Conservation (phyloP, 2,329 filamentous ascomycete genomes). For the Ophiocordyceps polyrhachis-furcata region DNA sequence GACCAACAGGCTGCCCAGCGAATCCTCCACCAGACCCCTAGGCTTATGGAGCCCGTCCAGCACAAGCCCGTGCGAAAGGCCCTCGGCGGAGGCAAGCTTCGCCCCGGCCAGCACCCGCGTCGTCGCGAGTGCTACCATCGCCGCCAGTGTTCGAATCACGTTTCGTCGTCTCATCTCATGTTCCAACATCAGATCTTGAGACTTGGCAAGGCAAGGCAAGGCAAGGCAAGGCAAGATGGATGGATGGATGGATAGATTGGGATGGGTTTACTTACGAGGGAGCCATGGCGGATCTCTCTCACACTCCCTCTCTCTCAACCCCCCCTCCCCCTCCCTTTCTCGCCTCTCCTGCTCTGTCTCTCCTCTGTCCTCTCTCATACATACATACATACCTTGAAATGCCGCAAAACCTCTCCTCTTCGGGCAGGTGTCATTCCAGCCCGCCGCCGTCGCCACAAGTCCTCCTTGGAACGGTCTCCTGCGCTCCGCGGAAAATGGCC, state of each 20-base stretch:
- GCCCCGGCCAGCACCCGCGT: conserved; percentile 1
- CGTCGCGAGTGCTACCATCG: conserved; percentile 3
- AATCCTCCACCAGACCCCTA: conserved; percentile 17
- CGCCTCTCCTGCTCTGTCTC: neutral
- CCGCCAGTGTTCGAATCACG: neutral
- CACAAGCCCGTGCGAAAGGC: conserved; percentile 10
- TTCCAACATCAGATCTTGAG: too few relatives aligned
- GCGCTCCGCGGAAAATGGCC: neutral
- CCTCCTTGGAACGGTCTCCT: neutral
- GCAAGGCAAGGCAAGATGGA: neutral
- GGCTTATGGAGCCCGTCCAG: conserved; percentile 9
- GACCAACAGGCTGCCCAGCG: conserved; percentile 18
- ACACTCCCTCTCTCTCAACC: too few relatives aligned
- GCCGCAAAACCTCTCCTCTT: neutral
- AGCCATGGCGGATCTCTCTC: too few relatives aligned
- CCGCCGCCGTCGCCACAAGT: neutral
- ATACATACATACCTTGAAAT: too few relatives aligned
- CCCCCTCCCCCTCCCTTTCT: too few relatives aligned
- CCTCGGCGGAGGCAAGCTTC: conserved; percentile 6
- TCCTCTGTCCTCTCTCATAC: neutral
- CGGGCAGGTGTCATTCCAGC: conserved; percentile 1
- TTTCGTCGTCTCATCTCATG: neutral
- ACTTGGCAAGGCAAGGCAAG: too few relatives aligned
- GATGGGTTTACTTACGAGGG: neutral
- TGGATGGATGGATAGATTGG: neutral